phyloP scores from a whole-genome alignment of 495 filamentous ascomycete genomes.

The Peziza echinospora region DNA sequence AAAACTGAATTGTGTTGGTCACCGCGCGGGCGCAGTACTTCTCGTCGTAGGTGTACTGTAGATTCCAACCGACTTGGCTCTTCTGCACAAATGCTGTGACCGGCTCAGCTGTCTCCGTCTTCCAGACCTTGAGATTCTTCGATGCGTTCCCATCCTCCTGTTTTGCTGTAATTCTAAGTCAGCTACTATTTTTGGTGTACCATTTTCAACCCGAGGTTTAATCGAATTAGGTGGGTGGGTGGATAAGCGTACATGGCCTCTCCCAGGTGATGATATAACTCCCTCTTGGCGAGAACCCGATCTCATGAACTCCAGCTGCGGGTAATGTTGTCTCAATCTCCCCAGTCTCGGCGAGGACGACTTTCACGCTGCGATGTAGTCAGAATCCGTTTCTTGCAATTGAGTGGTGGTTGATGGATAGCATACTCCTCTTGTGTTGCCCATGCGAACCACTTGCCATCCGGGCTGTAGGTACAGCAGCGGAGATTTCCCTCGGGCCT shows the following conservation, averaged over 20 bases:
- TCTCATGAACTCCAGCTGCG: slow-evolving; percentile 66
- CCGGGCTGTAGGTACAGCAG: slow-evolving; percentile 84
- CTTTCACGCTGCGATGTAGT: slow-evolving; percentile 37
- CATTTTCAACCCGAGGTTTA: no score
- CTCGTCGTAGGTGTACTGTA: slow-evolving; percentile 91
- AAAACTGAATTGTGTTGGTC: slow-evolving; percentile 95
- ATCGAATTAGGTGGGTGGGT: neutral
- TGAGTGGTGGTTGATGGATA: neutral
- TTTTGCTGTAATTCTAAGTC: slow-evolving; percentile 35
- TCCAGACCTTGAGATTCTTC: slow-evolving; percentile 96
- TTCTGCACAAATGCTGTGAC: slow-evolving; percentile 87
- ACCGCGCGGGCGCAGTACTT: slow-evolving; percentile 75
- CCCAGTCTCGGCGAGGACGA: slow-evolving; percentile 64
- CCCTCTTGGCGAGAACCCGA: slow-evolving; percentile 81
- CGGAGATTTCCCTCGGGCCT: slow-evolving; percentile 74
- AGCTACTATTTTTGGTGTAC: no score
- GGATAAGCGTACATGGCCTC: slow-evolving; percentile 27
- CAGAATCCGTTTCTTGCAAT: slow-evolving; percentile 7
- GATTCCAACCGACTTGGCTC: slow-evolving; percentile 83
- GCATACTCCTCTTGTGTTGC: slow-evolving; percentile 60
- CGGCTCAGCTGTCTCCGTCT: slow-evolving; percentile 41
- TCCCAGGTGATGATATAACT: slow-evolving; percentile 95
- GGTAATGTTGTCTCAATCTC: slow-evolving; percentile 51
- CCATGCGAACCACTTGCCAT: slow-evolving; percentile 89
- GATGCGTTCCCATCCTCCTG: slow-evolving; percentile 77